Percentiles rank a stretch among this genome's conserved stretches.
These are phyloP conservation scores for Russula brevipes DNA, from an alignment of 768 basidiomycete genomes.

Conservation along the genomic window DNA sequence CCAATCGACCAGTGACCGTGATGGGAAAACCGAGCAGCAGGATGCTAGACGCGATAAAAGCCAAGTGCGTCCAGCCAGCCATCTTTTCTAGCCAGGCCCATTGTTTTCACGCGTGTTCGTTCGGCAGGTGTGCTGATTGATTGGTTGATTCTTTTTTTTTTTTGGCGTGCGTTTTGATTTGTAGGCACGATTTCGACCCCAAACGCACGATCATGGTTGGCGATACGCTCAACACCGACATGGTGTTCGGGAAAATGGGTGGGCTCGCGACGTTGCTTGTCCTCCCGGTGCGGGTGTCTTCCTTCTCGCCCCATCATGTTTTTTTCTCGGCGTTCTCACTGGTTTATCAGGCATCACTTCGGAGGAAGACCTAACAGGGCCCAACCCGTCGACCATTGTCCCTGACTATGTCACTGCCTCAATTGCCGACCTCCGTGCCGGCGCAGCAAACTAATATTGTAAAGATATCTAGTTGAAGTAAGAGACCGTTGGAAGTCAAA, in stretches of 20 bases:
- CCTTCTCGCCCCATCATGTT: neutral
- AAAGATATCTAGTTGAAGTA: neutral
- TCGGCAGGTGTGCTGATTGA: slow-evolving; percentile 4
- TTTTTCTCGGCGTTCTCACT: neutral
- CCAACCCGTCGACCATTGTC: slow-evolving; percentile 38
- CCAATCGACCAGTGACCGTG: slow-evolving; percentile 54
- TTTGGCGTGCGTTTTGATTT: neutral
- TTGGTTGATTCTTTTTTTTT: neutral
- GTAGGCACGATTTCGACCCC: slow-evolving; percentile 82
- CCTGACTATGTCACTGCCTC: slow-evolving; percentile 26
- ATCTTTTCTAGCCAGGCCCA: neutral
- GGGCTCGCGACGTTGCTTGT: slow-evolving; percentile 86
- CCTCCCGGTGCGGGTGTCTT: slow-evolving; percentile 63
- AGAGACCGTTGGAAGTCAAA: slow-evolving; percentile 10
- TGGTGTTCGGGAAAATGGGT: slow-evolving; percentile 84
- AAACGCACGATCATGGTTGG: slow-evolving; percentile 90
- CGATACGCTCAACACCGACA: slow-evolving; percentile 93
- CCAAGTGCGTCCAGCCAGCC: slow-evolving; percentile 45
- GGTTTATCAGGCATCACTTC: slow-evolving; percentile 63
- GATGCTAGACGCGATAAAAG: slow-evolving; percentile 37
- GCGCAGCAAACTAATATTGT: neutral
- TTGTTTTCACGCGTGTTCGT: slow-evolving; percentile 5
- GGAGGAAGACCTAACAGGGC: slow-evolving; percentile 66
- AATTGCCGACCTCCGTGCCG: slow-evolving; percentile 67
- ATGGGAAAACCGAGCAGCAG: slow-evolving; percentile 86